Base-by-base conservation (phyloP, 306 rosid genomes). In the Phaseolus lunatus region DNA sequence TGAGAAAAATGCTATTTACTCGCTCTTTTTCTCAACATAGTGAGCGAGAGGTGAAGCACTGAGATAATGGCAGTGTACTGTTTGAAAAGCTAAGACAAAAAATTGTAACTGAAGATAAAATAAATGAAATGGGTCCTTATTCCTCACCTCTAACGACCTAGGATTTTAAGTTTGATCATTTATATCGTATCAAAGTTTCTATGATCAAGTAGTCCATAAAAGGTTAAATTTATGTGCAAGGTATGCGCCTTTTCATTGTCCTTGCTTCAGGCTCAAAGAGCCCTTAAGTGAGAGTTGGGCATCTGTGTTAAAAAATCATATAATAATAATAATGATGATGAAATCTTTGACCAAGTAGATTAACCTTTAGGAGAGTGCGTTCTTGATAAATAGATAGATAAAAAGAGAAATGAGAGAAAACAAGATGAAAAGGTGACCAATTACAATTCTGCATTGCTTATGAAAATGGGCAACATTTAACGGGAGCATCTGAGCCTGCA, bases 401-500 rank as follows among this genome's bases (percentile, higher is more conserved):
- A n/a, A 39, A 27, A 9, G 15, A 18, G 9, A 18, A 19, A 66
- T 78, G 26, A 47, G 41, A 47, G 70, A 18, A 53, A 72, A 67
- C 52, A 67, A 73, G 68, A 80, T 19, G 23, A 76, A 74, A 57
- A 7, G 2, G 16, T 75, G 76, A 72, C 13, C 84, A 70, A 79
- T 81, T 78, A 83, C 50, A 83, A 77, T 77, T 83, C 49, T 72
- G 79, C 70, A 78, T 76, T 75, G 79, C 73, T 87, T 66, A 83
- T 71, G 83, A 72, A 85, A 70, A 85, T 63, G 58, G 75, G 62
- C 73, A 87, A 87, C 81, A 78, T 78, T 41, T 83, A 72, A 56
- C 68, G 56, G 67, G 78, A 83, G 79, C 70, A 83, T 58, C 84
- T 63, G 76, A 66, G 73, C 77, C 86, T 76, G 84, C 83, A 86